Percentiles rank a stretch among this genome's conserved stretches.
Evolutionary conservation across 2,329 filamentous ascomycete species (phyloP).

Genomic region (Septoria linicola): DNA sequence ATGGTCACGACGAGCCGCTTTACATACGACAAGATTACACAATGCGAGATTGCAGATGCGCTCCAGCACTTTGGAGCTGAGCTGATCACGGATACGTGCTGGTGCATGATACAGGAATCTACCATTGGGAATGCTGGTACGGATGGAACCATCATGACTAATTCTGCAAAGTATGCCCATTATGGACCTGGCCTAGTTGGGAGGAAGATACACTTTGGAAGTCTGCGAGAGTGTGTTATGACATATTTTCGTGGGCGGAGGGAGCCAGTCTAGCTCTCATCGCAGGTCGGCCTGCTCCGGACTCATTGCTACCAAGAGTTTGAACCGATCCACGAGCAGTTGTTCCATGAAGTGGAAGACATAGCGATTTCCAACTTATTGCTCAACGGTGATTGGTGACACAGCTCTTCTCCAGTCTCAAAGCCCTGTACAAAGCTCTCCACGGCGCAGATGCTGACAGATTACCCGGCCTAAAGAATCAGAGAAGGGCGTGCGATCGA

Average conservation of each 20-base stretch:
- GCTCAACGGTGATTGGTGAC: too few relatives aligned
- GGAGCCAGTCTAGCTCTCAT: not conserved
- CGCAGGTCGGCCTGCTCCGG: too few relatives aligned
- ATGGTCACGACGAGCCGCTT: constrained; percentile 17
- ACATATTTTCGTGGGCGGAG: constrained; percentile 13
- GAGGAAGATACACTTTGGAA: constrained; percentile 30
- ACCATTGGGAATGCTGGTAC: constrained; percentile 32
- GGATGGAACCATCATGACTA: constrained; percentile 43
- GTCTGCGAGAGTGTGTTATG: constrained; percentile 29
- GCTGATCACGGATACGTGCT: constrained; percentile 49
- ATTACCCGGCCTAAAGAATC: too few relatives aligned
- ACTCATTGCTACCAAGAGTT: too few relatives aligned
- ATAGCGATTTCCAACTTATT: too few relatives aligned
- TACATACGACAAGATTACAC: constrained; percentile 2
- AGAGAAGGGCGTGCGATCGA: too few relatives aligned
- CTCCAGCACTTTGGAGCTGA: constrained; percentile 43
- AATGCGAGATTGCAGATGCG: constrained; percentile 34
- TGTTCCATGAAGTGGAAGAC: too few relatives aligned
- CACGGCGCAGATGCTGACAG: too few relatives aligned
- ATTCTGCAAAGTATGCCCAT: constrained; percentile 51
- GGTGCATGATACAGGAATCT: constrained; percentile 49
- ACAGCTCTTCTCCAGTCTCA: too few relatives aligned
- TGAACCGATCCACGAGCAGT: too few relatives aligned
- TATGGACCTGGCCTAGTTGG: constrained; percentile 38
- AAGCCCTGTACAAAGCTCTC: too few relatives aligned